A percentile compares a stretch with the other conserved stretches of the same genome.
phyloP scores from a whole-genome alignment of 2,329 filamentous ascomycete species.

The Boeremia lycopersici region DNA sequence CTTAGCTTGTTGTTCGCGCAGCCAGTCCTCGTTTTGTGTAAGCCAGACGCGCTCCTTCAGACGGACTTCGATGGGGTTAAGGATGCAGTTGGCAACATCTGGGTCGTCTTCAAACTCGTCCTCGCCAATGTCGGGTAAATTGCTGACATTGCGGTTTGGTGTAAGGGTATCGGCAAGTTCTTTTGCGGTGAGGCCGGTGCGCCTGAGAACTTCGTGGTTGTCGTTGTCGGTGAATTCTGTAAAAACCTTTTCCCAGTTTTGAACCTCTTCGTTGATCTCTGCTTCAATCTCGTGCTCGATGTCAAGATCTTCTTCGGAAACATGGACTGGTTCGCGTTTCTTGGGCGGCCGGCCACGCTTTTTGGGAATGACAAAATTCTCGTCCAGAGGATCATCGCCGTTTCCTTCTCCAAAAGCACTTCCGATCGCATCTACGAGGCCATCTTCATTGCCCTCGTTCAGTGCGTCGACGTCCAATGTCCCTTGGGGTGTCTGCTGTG shows the following conservation, averaged over 20 bases:
- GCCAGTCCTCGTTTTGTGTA: constrained; percentile 91
- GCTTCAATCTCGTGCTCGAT: constrained; percentile 55
- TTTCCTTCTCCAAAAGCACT: constrained; percentile 29
- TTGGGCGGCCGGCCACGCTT: constrained; percentile 48
- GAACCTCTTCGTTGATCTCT: constrained; percentile 49
- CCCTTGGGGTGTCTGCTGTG: constrained; percentile 7
- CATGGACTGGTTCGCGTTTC: constrained; percentile 39
- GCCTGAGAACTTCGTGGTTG: constrained; percentile 36
- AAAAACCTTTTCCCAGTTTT: constrained; percentile 39
- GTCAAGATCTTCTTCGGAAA: constrained; percentile 54
- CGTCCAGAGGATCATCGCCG: constrained; percentile 28
- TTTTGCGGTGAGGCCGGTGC: constrained; percentile 36
- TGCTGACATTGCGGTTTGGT: constrained; percentile 33
- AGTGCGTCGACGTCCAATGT: constrained; percentile 26
- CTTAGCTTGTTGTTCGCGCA: constrained; percentile 85
- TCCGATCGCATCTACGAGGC: constrained; percentile 24
- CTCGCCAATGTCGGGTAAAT: constrained; percentile 67
- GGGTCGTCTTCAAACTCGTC: constrained; percentile 89
- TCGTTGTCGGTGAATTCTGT: constrained; percentile 38
- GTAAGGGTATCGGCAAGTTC: constrained; percentile 34
- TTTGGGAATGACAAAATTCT: constrained; percentile 36
- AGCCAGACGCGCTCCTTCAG: constrained; percentile 95
- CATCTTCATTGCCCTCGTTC: constrained; percentile 30
- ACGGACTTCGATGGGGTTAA: constrained; percentile 73
- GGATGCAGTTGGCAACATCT: constrained; percentile 80